Evolutionary conservation across 108 stramenopile species (phyloP).

Genomic region (Skeletonema potamos): DNA sequence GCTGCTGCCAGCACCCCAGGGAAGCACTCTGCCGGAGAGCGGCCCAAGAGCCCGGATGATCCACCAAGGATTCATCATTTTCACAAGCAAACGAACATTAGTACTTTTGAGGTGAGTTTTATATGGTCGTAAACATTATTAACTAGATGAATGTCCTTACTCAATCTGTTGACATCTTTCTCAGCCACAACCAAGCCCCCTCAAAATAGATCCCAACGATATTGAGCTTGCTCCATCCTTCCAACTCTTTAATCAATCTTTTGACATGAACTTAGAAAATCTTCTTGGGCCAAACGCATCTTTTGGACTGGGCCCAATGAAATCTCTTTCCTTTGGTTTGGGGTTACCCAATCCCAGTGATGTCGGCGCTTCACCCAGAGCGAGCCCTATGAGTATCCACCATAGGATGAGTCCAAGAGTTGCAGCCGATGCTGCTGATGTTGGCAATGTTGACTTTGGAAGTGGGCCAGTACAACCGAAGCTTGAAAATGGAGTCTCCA

Average conservation of each 20-base stretch:
- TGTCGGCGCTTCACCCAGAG: conserved; percentile 12
- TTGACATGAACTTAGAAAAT: conserved; percentile 72
- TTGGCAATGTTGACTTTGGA: conserved; percentile 16
- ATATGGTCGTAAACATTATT: not conserved
- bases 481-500: conserved; percentile 1
- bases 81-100: conserved; percentile 31
- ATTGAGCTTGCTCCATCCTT: conserved; percentile 77
- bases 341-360: conserved; percentile 42
- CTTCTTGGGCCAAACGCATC: conserved; percentile 57
- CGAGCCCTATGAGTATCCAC: conserved; percentile 25
- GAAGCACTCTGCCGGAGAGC: not conserved
- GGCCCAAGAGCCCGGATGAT: conserved; percentile 39
- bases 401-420: not conserved
- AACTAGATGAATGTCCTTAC: not conserved
- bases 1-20: not conserved
- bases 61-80: conserved; percentile 46
- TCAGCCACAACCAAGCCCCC: conserved; percentile 63
- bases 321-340: conserved; percentile 59
- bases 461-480: conserved; percentile 9
- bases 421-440: conserved; percentile 1
- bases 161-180: not conserved
- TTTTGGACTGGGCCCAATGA: conserved; percentile 53
- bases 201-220: conserved; percentile 28
- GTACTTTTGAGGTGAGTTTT: conserved; percentile 32
- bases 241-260: conserved; percentile 79